Base-by-base conservation (phyloP, 2,329 filamentous ascomycete genomes). In the Epichloe bromicola region DNA sequence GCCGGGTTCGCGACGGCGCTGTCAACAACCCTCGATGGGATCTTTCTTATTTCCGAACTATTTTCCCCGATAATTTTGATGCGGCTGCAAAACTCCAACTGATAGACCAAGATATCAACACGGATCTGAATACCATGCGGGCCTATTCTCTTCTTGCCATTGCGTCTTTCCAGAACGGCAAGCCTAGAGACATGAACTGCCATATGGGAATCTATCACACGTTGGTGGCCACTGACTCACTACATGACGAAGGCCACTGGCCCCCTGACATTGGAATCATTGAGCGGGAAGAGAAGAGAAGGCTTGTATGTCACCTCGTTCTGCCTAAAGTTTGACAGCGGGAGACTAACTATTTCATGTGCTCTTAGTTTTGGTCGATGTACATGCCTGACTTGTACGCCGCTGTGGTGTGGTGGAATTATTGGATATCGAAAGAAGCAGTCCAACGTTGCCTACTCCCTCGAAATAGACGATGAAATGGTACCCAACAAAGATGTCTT, bases 351-450 rank as follows among this genome's bases (percentile, higher is more conserved):
- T 34, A 12, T n/a, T n/a, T 11, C 23, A 30, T 11, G 19, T 26
- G 2, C 10, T 19, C 26, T 3, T 53, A 73, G 68, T 74, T 73
- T 56, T 80, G 77, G 77, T 75, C 74, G 38, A 76, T 75, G 51
- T 80, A 80, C 57, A 75, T 72, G 8, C 62, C 80, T 2, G 77
- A 80, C 51, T 68, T 80, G 3, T 78, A 74, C 59, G 68, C 72
- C 0, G 70, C 73, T 3, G 70, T 77, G 39, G 73, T 79, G 7
- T 79, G 74, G 56, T 11, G 58, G 58, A 38, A 50, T 58, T 14
- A 50, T 60, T 3, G 55, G 56, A 34, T 58, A 50, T 26, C 54
- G 54, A n/a, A 59, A 61, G 48, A 53, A 57, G 37, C 60, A 58
- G 36, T 57, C 53, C 5, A 57, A 56, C 17, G 59, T 62, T 7